Evolutionary conservation across 495 filamentous ascomycete species (phyloP), one percentile per base, ranked within the genome.

Genomic region (Aspergillus heteromorphus): DNA sequence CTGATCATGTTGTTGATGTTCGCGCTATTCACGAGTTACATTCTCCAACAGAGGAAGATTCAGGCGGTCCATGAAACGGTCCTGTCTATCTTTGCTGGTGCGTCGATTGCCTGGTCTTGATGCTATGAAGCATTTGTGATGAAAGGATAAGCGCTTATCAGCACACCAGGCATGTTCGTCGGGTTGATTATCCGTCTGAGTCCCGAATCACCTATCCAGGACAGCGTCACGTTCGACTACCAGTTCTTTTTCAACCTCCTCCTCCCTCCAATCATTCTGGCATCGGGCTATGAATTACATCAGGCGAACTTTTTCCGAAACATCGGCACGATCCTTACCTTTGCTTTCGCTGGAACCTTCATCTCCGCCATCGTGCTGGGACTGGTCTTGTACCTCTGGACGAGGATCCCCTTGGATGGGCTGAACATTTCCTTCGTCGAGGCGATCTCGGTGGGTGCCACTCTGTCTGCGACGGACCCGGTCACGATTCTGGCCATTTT

Each of bases 171-270:
- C 50, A 97, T 97, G 93, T 87, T 91, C 51, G 89, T 97, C 45
- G 93, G 93, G 1, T 75, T 98, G 59, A 84, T 97, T 59, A 83
- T 98, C 42, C 83, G 93, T 62, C 70, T 96, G 48, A 86, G 83
- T 42, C 79, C 85, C 49, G 83, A 84, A 57, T 85, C 89, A 36
- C 87, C 85, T 58, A 91, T 98, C 53, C 87, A 89, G 67, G 85
- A 87, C 56, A 81, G 87, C 56, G 88, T 98, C 57, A 93, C 86
- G 68, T 98, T 98, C 77, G 85, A 97, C 74, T 96, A 97, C 69
- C 91, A 97, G 64, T 92, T 96, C 71, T 98, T 98, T 78, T 98
- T 98, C 77, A 98, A 97, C 70, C 83, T 98, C 51, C 86, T 98
- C 36, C 85, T 98, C 27, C 93, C 93, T 30, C 93, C 93, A 7